Base-by-base conservation (phyloP, 441 rosid genomes). In the Mallotus japonicus region DNA sequence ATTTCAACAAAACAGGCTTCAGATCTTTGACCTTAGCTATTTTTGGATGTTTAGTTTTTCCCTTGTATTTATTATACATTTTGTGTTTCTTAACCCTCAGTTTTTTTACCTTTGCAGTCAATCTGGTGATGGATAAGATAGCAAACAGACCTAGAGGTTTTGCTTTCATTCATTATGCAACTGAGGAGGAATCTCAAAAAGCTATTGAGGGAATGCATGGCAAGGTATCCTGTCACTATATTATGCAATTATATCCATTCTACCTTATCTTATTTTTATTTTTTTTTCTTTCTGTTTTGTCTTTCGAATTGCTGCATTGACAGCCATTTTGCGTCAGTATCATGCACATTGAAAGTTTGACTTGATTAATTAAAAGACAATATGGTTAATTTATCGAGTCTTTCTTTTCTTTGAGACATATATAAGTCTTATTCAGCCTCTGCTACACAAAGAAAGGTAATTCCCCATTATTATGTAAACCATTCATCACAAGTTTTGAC, bases 141-240 rank as follows among this genome's bases (percentile, higher is more conserved):
- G 93, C 95, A 47, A 90, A 85, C 42, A 82, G 95, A 77, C 92
- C 91, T 5, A 88, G 87, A 80, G 95, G 93, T 5, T 92, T 90
- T 80, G 97, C 95, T 22, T 92, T 92, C 73, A 72, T 92, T 22
- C 82, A 81, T 17, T 92, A 90, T 71, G 83, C 84, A 49, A 87
- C 89, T 16, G 91, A 86, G 81, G 95, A 90, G 69, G 93, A 90
- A 76, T 86, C 95, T 16, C 81, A 54, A 32, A 87, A 84, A 49
- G 97, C 95, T 69, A 84, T 88, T 47, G 75, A 90, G 75, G 95
- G 92, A 80, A 92, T 92, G 97, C 97, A 92, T 58, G 93, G 95
- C 59, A 90, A 90, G 97, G 97, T 92, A 81, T 60, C 68, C 62
- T n/a, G 57, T 20, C 40, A 14, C 34, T 75, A 16, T 64, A 16